Conservation (phyloP, 2,329 filamentous ascomycete species). For the Aspergillus sp. region DNA sequence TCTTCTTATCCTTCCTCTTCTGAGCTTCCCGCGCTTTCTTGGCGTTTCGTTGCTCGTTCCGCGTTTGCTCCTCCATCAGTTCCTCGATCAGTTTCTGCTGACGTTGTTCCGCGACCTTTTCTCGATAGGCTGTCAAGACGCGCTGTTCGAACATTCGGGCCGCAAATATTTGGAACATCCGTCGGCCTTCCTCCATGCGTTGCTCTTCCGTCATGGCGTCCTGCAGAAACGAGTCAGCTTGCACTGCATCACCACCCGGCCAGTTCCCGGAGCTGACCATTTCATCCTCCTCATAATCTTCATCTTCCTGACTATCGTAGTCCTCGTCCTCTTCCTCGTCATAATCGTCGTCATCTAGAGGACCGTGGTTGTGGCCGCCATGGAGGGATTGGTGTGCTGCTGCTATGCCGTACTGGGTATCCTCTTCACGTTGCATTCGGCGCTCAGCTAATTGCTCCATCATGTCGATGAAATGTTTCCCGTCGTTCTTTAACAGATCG, state of each 20-base stretch:
- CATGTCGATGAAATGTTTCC: constrained; percentile 99
- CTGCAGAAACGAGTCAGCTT: constrained; percentile 56
- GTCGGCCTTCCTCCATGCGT: constrained; percentile 95
- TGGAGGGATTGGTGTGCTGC: constrained; percentile 60
- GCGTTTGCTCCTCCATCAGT: constrained; percentile 78
- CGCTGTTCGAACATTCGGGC: constrained; percentile 99
- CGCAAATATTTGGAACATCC: constrained; percentile 99
- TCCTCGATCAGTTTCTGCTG: constrained; percentile 90
- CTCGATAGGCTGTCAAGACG: constrained; percentile 93
- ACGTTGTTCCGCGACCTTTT: constrained; percentile 92
- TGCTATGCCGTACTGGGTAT: constrained; percentile 70
- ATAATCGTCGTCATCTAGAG: constrained; percentile 72
- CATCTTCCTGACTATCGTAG: constrained; percentile 63
- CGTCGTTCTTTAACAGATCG: constrained; percentile 97
- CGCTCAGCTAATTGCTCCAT: constrained; percentile 99
- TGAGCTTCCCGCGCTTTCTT: constrained; percentile 94
- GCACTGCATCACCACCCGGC: constrained; percentile 23
- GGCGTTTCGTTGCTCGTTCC: constrained; percentile 76
- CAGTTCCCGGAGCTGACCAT: constrained; percentile 50
- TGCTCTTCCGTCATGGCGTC: constrained; percentile 97
- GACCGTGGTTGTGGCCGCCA: constrained; percentile 73
- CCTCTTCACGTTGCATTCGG: constrained; percentile 94
- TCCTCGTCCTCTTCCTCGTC: constrained; percentile 74
- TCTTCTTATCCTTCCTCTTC: constrained; percentile 92
- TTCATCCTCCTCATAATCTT: constrained; percentile 67